Base-by-base conservation (phyloP, 768 basidiomycete genomes). In the Floccularia luteovirens region DNA sequence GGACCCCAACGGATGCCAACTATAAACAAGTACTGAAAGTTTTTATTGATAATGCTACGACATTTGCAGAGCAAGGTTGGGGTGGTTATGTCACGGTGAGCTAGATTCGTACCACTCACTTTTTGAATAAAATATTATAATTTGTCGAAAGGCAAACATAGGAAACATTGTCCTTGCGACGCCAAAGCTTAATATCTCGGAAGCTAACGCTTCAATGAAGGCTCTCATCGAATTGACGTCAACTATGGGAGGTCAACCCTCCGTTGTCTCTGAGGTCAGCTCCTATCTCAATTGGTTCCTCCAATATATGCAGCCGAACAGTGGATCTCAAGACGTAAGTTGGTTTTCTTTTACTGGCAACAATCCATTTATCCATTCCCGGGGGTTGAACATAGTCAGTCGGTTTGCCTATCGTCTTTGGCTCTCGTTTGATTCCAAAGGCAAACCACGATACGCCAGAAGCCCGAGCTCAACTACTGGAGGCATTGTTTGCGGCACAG, bases 161-260 rank as follows among this genome's bases (percentile, higher is more conserved):
- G 53, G 53, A 20, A 54, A 48, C 25, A 43, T 53, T 3, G 34
- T 47, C 44, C 51, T 62, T 31, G 58, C 59, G 8, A 60, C 49
- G 17, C 62, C 66, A 0, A 44, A 47, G 11, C 45, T 61, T 0
- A 49, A 45, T 33, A 22, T 45, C 7, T 44, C 44, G 0, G 48
- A 49, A 5, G 66, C 62, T 4, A 30, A 49, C 23, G 41, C 43
- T 5, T 56, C 58, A 5, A 53, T 65, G 51, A 45, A 54, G n/a
- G 39, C 53, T 3, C 36, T 56, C 11, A 39, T 54, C 11, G 43
- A 49, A 24, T 37, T 56, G n/a, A 46, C 52, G 8, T 40, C 44
- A 2, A 33, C 32, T 4, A 22, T 52, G 5, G 52, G 48, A n/a
- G 54, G 52, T 8, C 40, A 22, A 4, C n/a, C n/a, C n/a, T 50